These are phyloP conservation scores for Cunninghamia lanceolata DNA, from an alignment of 75 land plant genomes.

Conservation along the genomic window DNA sequence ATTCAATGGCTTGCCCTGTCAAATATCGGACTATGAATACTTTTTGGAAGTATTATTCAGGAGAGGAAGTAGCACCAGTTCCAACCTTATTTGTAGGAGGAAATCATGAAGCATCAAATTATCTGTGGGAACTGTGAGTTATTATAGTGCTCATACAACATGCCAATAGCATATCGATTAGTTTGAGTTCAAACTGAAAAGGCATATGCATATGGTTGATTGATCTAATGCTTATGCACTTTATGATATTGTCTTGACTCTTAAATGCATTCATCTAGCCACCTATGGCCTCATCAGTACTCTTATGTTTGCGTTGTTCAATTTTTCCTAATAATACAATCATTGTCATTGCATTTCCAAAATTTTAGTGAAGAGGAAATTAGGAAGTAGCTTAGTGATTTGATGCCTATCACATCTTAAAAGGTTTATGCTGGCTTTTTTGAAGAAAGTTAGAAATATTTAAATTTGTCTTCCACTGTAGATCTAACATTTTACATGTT, in stretches of 20 bases:
- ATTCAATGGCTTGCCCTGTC: constrained; percentile 64
- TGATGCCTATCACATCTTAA: not conserved
- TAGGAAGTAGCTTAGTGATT: not conserved
- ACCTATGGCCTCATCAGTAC: too few relatives aligned
- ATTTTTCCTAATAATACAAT: not conserved
- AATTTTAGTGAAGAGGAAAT: not conserved
- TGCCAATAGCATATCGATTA: not conserved
- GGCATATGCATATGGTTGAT: too few relatives aligned
- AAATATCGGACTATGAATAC: constrained; percentile 73
- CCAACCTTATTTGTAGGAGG: constrained; percentile 96
- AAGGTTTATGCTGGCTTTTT: not conserved
- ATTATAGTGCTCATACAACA: not conserved
- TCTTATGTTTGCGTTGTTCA: too few relatives aligned
- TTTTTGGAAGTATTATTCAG: constrained; percentile 98
- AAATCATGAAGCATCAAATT: constrained; percentile 97
- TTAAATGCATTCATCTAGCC: too few relatives aligned
- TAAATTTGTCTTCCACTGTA: not conserved
- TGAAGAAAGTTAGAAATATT: not conserved
- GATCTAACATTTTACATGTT: not conserved
- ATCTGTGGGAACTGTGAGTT: constrained; percentile 96
- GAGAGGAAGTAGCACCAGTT: constrained; percentile 68
- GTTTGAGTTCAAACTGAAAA: not conserved
- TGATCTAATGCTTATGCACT: too few relatives aligned
- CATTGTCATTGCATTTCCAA: not conserved
- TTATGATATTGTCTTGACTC: too few relatives aligned